Conservation (phyloP, 495 filamentous ascomycete species). For the Neurospora cerealis region DNA sequence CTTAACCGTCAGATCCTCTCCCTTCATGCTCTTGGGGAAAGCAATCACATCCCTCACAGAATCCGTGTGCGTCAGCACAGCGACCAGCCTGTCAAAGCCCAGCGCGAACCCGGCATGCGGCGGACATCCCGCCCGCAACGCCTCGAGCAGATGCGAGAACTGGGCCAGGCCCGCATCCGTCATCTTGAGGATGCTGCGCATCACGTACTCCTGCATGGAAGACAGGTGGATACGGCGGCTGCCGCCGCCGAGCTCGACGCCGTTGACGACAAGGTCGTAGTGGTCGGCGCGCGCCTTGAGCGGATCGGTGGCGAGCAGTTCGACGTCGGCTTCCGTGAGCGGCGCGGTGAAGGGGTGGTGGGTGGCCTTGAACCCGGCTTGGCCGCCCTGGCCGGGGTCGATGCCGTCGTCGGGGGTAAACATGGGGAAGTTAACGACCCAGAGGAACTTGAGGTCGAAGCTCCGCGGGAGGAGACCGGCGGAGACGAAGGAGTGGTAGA, state of each 20-base stretch:
- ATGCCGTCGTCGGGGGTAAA: conserved; percentile 61
- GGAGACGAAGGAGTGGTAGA: conserved; percentile 57
- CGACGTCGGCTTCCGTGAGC: conserved; percentile 58
- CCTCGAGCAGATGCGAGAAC: conserved; percentile 76
- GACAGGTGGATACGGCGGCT: conserved; percentile 87
- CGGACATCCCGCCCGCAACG: conserved; percentile 82
- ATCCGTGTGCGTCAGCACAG: conserved; percentile 64
- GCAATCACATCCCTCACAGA: conserved; percentile 87
- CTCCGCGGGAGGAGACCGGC: conserved; percentile 45
- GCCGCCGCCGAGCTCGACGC: conserved; percentile 87
- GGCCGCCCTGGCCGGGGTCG: conserved; percentile 76
- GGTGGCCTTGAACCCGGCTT: conserved; percentile 71
- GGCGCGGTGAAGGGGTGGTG: conserved; percentile 97
- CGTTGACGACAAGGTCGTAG: conserved; percentile 94
- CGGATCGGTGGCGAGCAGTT: conserved; percentile 62
- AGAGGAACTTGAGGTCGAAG: conserved; percentile 56
- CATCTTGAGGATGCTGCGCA: conserved; percentile 70
- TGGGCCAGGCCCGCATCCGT: conserved; percentile 52
- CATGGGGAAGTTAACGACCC: conserved; percentile 85
- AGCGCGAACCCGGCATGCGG: conserved; percentile 91
- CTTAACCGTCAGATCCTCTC: conserved; percentile 71
- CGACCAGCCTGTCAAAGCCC: conserved; percentile 83
- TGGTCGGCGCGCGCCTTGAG: conserved; percentile 66
- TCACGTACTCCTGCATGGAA: conserved; percentile 71
- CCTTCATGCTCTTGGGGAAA: conserved; percentile 85